Percentiles rank a stretch among this genome's conserved stretches.
phyloP scores from a whole-genome alignment of 495 filamentous ascomycete species.

The Bacidia rubella region DNA sequence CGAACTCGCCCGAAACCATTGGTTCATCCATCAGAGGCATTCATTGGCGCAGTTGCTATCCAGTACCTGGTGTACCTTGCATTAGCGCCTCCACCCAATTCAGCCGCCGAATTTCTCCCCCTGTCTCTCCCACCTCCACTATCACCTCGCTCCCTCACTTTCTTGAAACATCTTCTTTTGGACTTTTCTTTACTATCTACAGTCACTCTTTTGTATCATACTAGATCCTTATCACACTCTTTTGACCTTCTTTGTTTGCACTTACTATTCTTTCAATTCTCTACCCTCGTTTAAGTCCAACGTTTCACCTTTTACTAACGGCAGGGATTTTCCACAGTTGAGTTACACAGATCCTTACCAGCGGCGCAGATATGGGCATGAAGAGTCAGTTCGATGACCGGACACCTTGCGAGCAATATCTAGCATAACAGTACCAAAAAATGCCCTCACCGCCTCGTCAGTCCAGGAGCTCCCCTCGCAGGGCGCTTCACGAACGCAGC shows the following conservation, averaged over 20 bases:
- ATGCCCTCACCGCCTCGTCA: conserved; percentile 21
- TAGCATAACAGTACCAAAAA: no score
- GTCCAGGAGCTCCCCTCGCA: conserved; percentile 20
- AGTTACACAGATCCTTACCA: no score
- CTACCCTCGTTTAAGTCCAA: conserved; percentile 13
- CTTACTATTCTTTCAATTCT: conserved; percentile 13
- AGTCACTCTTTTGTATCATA: conserved; percentile 19
- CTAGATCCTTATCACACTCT: not conserved
- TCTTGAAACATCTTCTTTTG: conserved; percentile 16
- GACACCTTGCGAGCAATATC: no score
- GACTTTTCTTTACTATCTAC: conserved; percentile 12
- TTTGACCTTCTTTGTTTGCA: not conserved
- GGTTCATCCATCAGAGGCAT: no score
- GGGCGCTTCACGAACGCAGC: conserved; percentile 38
- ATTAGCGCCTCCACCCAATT: not conserved
- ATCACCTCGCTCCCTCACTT: conserved; percentile 18
- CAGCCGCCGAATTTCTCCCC: not conserved
- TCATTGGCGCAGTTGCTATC: not conserved
- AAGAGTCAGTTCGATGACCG: no score
- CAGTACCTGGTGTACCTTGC: not conserved
- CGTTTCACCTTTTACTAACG: no score
- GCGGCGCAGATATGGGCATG: no score
- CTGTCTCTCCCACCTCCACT: not conserved
- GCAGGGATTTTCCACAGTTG: no score
- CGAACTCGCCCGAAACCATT: no score